phyloP scores from a whole-genome alignment of 176 grass and related monocot genomes.

The Musa acuminata region DNA sequence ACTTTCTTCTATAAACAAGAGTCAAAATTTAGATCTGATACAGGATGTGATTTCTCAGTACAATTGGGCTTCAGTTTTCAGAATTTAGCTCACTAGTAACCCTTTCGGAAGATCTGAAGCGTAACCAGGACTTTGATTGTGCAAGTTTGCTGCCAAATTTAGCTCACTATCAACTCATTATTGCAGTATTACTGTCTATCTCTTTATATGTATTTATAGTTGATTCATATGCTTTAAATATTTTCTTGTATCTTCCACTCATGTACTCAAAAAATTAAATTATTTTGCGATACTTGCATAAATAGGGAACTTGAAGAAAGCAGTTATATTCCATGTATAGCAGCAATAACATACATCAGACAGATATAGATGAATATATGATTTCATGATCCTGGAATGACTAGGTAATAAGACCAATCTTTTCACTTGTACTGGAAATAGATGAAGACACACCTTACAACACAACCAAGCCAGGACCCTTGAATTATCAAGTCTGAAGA shows the following conservation, averaged over 20 bases:
- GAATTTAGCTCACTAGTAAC: too few relatives aligned
- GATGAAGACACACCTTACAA: conserved; percentile 61
- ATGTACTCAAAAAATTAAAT: background rate
- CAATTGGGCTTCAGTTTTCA: too few relatives aligned
- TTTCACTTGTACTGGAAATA: conserved; percentile 2
- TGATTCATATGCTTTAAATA: background rate
- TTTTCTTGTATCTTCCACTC: background rate
- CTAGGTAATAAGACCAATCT: background rate
- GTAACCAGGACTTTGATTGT: too few relatives aligned
- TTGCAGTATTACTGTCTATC: too few relatives aligned
- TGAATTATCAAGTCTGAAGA: conserved; percentile 79
- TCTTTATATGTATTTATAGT: background rate
- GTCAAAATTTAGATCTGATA: too few relatives aligned
- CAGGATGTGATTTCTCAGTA: too few relatives aligned
- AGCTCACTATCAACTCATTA: too few relatives aligned
- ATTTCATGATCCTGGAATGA: background rate
- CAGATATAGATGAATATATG: background rate
- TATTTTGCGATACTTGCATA: background rate
- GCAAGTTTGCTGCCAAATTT: too few relatives aligned
- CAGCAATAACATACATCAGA: background rate
- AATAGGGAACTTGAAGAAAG: background rate
- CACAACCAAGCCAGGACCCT: conserved; percentile 88
- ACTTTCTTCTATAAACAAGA: too few relatives aligned
- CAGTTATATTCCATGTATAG: background rate
- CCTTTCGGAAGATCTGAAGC: too few relatives aligned